phyloP scores from a whole-genome alignment of 1,139 yeast genomes.

The Pneumocystis jirovecii region DNA sequence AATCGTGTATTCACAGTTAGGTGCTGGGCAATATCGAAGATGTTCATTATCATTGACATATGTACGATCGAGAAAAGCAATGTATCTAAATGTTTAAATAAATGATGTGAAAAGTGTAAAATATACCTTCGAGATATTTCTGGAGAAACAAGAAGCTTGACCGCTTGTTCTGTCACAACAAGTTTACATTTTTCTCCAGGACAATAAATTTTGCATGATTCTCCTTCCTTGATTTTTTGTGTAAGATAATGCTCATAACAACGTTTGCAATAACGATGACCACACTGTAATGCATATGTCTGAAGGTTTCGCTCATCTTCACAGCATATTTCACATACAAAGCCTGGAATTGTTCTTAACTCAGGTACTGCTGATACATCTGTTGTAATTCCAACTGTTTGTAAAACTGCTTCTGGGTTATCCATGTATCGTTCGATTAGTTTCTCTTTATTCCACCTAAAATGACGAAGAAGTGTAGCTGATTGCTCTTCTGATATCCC shows the following conservation, averaged over 20 bases:
- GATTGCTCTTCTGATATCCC: slow-evolving; percentile 30
- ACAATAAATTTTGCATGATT: slow-evolving; percentile 41
- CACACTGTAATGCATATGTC: slow-evolving; percentile 48
- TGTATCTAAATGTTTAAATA: slow-evolving; percentile 16
- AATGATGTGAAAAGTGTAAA: background rate
- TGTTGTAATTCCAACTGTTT: slow-evolving; percentile 35
- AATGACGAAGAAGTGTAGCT: slow-evolving; percentile 41
- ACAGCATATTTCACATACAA: slow-evolving; percentile 57
- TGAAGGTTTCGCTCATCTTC: slow-evolving; percentile 30
- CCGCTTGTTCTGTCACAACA: slow-evolving; percentile 25
- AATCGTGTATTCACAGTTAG: slow-evolving; percentile 57
- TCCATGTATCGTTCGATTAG: slow-evolving; percentile 55
- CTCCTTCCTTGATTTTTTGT: slow-evolving; percentile 33
- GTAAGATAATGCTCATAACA: slow-evolving; percentile 53
- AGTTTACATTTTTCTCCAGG: slow-evolving; percentile 35
- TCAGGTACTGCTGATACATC: slow-evolving; percentile 15
- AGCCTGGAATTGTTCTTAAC: slow-evolving; percentile 19
- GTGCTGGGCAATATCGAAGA: slow-evolving; percentile 72
- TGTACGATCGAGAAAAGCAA: slow-evolving; percentile 24
- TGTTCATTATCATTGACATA: slow-evolving; percentile 40
- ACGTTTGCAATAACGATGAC: slow-evolving; percentile 49
- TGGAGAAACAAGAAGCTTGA: slow-evolving; percentile 24
- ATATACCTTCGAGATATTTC: slow-evolving; percentile 7
- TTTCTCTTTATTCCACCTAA: slow-evolving; percentile 61
- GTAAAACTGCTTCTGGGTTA: slow-evolving; percentile 32